Base-by-base conservation (phyloP, 1,139 yeast genomes). In the Yamadazyma trypodendri region DNA sequence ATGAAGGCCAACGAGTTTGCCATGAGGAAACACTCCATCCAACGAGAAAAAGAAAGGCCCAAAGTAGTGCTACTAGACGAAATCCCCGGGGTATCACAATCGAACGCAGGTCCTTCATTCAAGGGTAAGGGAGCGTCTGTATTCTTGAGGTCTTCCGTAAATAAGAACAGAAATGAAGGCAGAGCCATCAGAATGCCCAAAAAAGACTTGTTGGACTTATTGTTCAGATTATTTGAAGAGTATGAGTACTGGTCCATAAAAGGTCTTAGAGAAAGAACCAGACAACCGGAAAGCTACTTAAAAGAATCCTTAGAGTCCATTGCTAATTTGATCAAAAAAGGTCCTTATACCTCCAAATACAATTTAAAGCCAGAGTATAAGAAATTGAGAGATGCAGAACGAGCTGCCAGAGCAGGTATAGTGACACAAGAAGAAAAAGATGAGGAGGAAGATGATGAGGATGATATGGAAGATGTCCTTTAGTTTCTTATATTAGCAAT, bases 171-270 rank as follows among this genome's bases (percentile, higher is more conserved):
- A 50, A 68, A 74, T 43, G 95, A 86, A 49, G 94, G 94, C 37
- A 83, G 95, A 56, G 95, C 97, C 27, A 88, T 87, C 46, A 79
- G 99, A 60, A 85, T 92, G 83, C 96, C 96, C 28, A 83, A 87
- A 67, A 88, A 87, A 61, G 97, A 89, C 49, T 77, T 92, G 41
- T 76, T 92, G 72, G 97, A 90, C 61, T 66, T 87, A 50, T 68
- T 92, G 47, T 92, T 94, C 75, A 75, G 86, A 50, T 72, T 92
- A 50, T 92, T 92, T 61, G 97, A 89, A 58, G 95, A 90, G 60
- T 89, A 86, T 60, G 97, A 92, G 57, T 92, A 90, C 61, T 92
- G 98, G 98, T 83, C 95, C 9, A 74, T 92, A 73, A 89, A 89
- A 62, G 97, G 97, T 27, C 70, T 92, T 45, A 85, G 89, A 57